These are phyloP conservation scores for Cladorrhinum sp. DNA, from an alignment of 2,329 filamentous ascomycete genomes.

Conservation along the genomic window DNA sequence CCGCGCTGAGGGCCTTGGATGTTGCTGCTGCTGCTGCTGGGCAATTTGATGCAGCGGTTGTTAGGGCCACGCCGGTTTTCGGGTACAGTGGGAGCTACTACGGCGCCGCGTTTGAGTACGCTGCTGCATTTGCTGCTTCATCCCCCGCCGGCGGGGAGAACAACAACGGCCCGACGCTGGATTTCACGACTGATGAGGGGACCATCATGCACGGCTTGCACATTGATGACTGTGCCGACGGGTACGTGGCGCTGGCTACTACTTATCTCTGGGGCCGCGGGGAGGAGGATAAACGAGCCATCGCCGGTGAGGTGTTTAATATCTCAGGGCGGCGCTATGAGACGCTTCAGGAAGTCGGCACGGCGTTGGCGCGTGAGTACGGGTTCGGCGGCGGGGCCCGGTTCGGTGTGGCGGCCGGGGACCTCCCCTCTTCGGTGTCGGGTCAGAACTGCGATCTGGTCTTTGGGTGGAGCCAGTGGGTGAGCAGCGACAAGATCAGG, in stretches of 20 bases:
- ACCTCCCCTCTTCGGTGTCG: conserved; percentile 3
- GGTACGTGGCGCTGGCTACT: conserved; percentile 43
- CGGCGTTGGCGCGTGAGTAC: conserved; percentile 41
- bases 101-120: conserved; percentile 37
- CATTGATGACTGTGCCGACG: conserved; percentile 48
- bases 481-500: conserved; percentile 41
- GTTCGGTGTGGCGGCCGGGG: conserved; percentile 26
- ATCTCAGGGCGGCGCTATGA: conserved; percentile 45
- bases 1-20: conserved; percentile 37
- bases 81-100: conserved; percentile 46
- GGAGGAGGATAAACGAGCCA: conserved; percentile 35
- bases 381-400: conserved; percentile 32
- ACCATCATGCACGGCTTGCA: conserved; percentile 46
- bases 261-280: conserved; percentile 17
- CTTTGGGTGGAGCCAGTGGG: conserved; percentile 42
- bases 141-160: conserved; percentile 10
- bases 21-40: conserved; percentile 25
- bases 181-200: conserved; percentile 34
- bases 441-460: conserved; percentile 25
- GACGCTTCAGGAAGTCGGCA: conserved; percentile 39
- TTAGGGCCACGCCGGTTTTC: conserved; percentile 47
- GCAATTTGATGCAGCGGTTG: conserved; percentile 41
- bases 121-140: conserved; percentile 19
- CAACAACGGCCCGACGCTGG: conserved; percentile 28
- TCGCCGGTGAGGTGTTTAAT: conserved; percentile 44